Evolutionary conservation across 352 stramenopile genomes (phyloP).

Genomic region (Pythium myriotylum): DNA sequence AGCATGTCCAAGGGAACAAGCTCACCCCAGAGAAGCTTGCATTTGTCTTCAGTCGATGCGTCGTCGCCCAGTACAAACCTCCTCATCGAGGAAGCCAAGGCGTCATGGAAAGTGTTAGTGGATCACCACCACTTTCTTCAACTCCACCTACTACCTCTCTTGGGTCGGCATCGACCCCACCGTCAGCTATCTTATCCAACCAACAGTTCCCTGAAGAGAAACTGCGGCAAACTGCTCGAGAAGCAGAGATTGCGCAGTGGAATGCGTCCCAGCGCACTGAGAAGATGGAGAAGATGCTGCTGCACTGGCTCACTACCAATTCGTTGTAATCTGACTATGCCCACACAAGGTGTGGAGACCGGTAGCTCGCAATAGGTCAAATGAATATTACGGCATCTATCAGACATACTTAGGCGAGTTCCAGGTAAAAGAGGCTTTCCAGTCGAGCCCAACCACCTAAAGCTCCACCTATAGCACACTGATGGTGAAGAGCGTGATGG

Average conservation of each 20-base stretch:
- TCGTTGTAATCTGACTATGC: conserved; percentile 34
- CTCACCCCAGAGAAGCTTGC: conserved; percentile 72
- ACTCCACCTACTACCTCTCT: conserved; percentile 25
- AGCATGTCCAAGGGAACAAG: conserved; percentile 60
- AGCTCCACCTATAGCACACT: conserved; percentile 62
- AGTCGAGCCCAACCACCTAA: conserved; percentile 1
- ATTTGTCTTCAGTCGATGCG: conserved; percentile 75
- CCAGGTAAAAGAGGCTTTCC: conserved; percentile 2
- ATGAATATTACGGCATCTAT: conserved; percentile 24
- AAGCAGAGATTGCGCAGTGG: conserved; percentile 57
- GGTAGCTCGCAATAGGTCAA: conserved; percentile 4
- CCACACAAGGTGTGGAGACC: conserved; percentile 3
- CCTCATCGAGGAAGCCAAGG: conserved; percentile 13
- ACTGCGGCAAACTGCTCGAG: conserved; percentile 54
- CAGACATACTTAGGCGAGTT: neutral
- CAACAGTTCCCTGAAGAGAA: conserved; percentile 59
- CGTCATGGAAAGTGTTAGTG: conserved; percentile 8
- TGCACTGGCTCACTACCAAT: conserved; percentile 66
- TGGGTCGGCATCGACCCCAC: conserved; percentile 33
- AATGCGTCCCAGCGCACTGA: conserved; percentile 60
- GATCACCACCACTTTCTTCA: conserved; percentile 1
- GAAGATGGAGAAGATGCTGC: conserved; percentile 71
- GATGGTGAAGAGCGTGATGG: conserved; percentile 96
- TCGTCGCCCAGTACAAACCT: conserved; percentile 54
- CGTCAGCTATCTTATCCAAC: conserved; percentile 42